Evolutionary conservation across 2,329 filamentous ascomycete species (phyloP).

Genomic region (Claviceps sp.): DNA sequence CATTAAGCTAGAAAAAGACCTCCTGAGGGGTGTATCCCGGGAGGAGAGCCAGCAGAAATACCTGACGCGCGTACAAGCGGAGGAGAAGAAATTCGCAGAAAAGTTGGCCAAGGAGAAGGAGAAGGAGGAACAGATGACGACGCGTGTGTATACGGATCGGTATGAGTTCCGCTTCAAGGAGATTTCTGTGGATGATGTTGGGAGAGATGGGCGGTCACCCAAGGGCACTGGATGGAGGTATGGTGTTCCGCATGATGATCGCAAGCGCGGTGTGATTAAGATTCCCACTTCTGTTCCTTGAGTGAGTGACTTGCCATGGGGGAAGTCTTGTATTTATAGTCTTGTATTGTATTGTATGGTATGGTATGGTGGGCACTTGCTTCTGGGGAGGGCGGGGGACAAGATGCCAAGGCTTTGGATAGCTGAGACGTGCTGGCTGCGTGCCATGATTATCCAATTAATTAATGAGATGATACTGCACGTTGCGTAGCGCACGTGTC

Average conservation of each 20-base stretch:
- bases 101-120: constrained; percentile 19
- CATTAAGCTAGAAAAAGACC: constrained; percentile 38
- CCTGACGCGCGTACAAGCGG: constrained; percentile 27
- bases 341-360: background rate
- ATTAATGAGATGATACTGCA: no score
- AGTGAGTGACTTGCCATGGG: constrained; percentile 6
- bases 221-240: constrained; percentile 48
- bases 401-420: no score
- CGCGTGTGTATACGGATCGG: constrained; percentile 33
- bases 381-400: no score
- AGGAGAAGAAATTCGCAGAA: constrained; percentile 26
- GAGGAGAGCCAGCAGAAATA: constrained; percentile 28
- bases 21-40: constrained; percentile 22
- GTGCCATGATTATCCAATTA: no score
- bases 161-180: constrained; percentile 52
- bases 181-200: constrained; percentile 42
- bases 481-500: no score
- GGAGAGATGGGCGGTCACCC: constrained; percentile 36
- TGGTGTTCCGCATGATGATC: constrained; percentile 48
- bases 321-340: background rate
- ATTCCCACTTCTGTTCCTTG: constrained; percentile 50
- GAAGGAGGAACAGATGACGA: constrained; percentile 27
- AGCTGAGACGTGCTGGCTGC: no score
- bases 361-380: no score
- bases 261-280: constrained; percentile 51